phyloP scores from a whole-genome alignment of 2,329 filamentous ascomycete genomes.

The Zymoseptoria tritici region DNA sequence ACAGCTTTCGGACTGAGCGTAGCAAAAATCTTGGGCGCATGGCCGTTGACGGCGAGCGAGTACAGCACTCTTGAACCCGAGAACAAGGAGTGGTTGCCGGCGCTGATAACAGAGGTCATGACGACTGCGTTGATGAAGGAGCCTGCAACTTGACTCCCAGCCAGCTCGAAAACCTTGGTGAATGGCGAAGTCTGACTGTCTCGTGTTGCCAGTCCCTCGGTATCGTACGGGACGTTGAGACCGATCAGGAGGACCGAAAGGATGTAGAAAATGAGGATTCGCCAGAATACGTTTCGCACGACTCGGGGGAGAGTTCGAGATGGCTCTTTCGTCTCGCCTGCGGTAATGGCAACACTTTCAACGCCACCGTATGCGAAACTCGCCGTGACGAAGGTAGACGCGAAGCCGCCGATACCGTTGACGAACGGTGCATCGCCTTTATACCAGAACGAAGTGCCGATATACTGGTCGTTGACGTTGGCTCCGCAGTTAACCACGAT shows the following conservation, averaged over 20 bases:
- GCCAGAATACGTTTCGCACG: constrained; percentile 67
- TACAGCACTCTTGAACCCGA: constrained; percentile 52
- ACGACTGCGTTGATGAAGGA: constrained; percentile 57
- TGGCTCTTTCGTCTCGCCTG: constrained; percentile 58
- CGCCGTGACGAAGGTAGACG: constrained; percentile 57
- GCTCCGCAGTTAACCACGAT: constrained; percentile 55
- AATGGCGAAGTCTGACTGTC: constrained; percentile 41
- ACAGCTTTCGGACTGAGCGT: constrained; percentile 43
- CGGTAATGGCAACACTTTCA: constrained; percentile 59
- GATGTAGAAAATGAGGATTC: constrained; percentile 73
- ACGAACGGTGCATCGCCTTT: constrained; percentile 57
- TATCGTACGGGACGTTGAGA: constrained; percentile 67
- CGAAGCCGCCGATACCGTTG: constrained; percentile 57
- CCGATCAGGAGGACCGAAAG: constrained; percentile 66
- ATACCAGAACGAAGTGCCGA: constrained; percentile 57
- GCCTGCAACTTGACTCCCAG: constrained; percentile 48
- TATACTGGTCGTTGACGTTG: constrained; percentile 64
- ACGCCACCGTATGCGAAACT: constrained; percentile 55
- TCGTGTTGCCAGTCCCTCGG: constrained; percentile 37
- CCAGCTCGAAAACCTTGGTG: constrained; percentile 55
- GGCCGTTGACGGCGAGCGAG: constrained; percentile 45
- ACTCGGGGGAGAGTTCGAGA: constrained; percentile 54
- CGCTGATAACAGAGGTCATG: constrained; percentile 51
- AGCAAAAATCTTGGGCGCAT: constrained; percentile 52
- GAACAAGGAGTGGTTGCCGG: constrained; percentile 54